Base-by-base conservation (phyloP, 1,284 basidiomycete genomes). In the Takashimella koratensis region DNA sequence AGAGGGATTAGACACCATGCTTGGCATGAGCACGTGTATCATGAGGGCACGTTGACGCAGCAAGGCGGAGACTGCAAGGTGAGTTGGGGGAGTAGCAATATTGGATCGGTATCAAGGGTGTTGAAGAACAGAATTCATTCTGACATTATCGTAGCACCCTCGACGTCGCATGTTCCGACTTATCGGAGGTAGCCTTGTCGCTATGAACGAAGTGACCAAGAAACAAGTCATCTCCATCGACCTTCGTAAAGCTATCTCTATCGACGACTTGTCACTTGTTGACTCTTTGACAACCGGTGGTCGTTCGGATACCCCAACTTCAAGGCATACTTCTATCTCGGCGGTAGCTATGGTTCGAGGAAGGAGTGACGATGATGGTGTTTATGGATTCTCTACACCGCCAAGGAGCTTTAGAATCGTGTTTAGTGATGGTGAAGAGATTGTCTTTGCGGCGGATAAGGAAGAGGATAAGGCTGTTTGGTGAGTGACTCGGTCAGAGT, bases 181-280 rank as follows among this genome's bases (percentile, higher is more conserved):
- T 5, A 86, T 91, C 49, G 94, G 95, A 4, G 84, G 87, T 12
- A 87, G 84, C 63, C 79, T 98, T 44, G 82, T 98, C 45, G 92
- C 94, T 2, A 95, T 88, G 78, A 95, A 90, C 67, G 91, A 97
- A 65, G 86, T 98, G 3, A 98, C 95, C 22, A 92, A 88, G 79
- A 88, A 86, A 64, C 86, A 90, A 1, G 94, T 86, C 1, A 84
- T 90, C 20, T 91, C 87, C 26, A 96, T 98, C 61, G 90, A 96
- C 72, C 79, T 98, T 19, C 86, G 87, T 71, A 88, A 91, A 71
- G 91, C 90, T 4, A 78, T 85, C 4, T 77, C 80, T 0, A 81
- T 97, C 3, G 84, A 88, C 59, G 91, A 96, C 67, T 83, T 88
- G 78, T 26, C 79, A 79, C 26, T 72, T 11, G 56, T 52, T 19